Conservation (phyloP, 805 yeast genomes). For the Yarrowia sp. region DNA sequence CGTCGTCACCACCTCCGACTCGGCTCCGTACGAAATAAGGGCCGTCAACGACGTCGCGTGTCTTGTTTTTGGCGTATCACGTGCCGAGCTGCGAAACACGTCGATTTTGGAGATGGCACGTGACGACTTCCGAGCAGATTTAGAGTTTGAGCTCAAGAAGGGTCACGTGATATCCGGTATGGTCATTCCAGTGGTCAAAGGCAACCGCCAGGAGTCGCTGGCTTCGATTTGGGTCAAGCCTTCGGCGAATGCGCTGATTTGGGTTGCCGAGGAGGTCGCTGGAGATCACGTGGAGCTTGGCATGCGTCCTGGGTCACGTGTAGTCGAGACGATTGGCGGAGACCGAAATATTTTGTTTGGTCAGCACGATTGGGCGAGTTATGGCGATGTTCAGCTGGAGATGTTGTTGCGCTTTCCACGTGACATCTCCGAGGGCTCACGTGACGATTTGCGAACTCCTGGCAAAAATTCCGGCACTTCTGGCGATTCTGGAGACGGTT, state of each 20-base stretch:
- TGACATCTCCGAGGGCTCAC: background rate
- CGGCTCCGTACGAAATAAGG: conserved; percentile 73
- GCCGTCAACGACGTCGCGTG: conserved; percentile 91
- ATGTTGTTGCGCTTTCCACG: background rate
- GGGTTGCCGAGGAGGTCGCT: conserved; percentile 79
- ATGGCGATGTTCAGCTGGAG: background rate
- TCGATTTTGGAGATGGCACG: conserved; percentile 65
- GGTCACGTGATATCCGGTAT: conserved; percentile 55
- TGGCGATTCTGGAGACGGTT: too few relatives aligned
- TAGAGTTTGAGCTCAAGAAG: background rate
- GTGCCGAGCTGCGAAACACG: conserved; percentile 56
- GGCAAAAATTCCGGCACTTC: too few relatives aligned
- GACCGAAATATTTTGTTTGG: conserved; percentile 47
- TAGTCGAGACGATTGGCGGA: conserved; percentile 10
- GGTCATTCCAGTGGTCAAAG: conserved; percentile 72
- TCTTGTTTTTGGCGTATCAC: conserved; percentile 77
- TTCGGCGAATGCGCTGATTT: conserved; percentile 65
- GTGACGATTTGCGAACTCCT: too few relatives aligned
- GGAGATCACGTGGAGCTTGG: conserved; percentile 43
- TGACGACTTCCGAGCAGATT: conserved; percentile 13
- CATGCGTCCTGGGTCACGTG: background rate
- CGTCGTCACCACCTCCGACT: conserved; percentile 71
- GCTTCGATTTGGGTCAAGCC: conserved; percentile 87
- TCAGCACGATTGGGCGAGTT: conserved; percentile 53
- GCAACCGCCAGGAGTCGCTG: conserved; percentile 68